Evolutionary conservation across 148 eudicot species (phyloP).

Genomic region (Beta vulgaris): DNA sequence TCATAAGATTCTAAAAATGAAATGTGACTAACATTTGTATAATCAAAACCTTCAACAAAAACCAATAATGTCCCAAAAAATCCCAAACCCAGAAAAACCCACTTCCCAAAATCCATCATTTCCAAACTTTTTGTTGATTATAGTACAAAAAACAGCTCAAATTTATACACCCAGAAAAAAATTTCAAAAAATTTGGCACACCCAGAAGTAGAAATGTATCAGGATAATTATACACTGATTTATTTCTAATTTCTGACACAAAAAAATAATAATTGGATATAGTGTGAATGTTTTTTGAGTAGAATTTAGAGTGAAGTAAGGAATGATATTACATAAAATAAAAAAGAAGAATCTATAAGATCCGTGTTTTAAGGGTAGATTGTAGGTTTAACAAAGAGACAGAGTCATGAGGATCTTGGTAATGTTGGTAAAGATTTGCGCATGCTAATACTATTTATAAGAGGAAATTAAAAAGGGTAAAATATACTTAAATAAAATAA

Average conservation of each 20-base stretch:
- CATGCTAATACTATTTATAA: constrained; percentile 6
- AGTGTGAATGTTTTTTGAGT: constrained; percentile 26
- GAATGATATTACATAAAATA: neutral
- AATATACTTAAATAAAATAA: neutral
- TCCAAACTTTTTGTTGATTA: neutral
- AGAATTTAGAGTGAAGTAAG: neutral
- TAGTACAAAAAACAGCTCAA: neutral
- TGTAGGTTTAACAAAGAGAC: neutral
- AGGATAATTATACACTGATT: neutral
- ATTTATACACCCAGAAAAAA: constrained; percentile 14
- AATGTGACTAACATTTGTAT: constrained; percentile 43
- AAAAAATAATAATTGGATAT: neutral
- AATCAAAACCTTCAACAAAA: constrained; percentile 40
- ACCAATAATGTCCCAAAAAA: constrained; percentile 22
- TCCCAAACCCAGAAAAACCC: constrained; percentile 35
- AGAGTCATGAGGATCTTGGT: neutral
- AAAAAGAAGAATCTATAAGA: constrained; percentile 20
- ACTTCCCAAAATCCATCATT: constrained; percentile 31
- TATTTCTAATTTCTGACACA: neutral
- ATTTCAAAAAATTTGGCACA: neutral
- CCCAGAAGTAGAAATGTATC: neutral
- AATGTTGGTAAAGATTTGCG: constrained; percentile 15
- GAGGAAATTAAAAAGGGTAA: no score
- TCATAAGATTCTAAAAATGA: constrained; percentile 51
- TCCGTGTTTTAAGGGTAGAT: constrained; percentile 33